A percentile compares a stretch with the other conserved stretches of the same genome.
Conservation (phyloP, 2,329 filamentous ascomycete species). For the Helotiales sp. region DNA sequence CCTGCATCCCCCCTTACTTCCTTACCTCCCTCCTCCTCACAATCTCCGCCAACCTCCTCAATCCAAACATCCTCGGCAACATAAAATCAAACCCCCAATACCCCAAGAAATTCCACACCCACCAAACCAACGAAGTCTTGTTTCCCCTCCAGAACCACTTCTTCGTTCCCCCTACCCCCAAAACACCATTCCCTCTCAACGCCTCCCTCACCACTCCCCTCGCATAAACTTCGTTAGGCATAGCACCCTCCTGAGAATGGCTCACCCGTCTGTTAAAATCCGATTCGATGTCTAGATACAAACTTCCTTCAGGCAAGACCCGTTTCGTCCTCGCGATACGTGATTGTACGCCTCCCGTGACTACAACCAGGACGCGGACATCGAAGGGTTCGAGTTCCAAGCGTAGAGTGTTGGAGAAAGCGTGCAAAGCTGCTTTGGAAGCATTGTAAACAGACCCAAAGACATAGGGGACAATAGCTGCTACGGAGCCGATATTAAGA, state of each 20-base stretch:
- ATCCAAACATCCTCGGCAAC: slow-evolving; percentile 30
- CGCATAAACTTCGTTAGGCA: slow-evolving; percentile 27
- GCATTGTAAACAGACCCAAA: slow-evolving; percentile 91
- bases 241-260: slow-evolving; percentile 29
- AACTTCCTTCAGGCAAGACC: slow-evolving; percentile 14
- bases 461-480: slow-evolving; percentile 76
- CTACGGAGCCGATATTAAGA: slow-evolving; percentile 31
- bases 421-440: slow-evolving; percentile 70
- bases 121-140: slow-evolving; percentile 21
- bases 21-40: slow-evolving; percentile 9
- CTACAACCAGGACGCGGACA: slow-evolving; percentile 29
- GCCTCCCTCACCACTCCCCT: slow-evolving; percentile 28
- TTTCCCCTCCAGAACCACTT: slow-evolving; percentile 31
- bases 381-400: slow-evolving; percentile 31
- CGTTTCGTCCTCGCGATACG: slow-evolving; percentile 23
- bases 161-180: slow-evolving; percentile 11
- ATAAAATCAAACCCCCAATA: slow-evolving; percentile 28
- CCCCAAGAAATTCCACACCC: slow-evolving; percentile 22
- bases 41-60: slow-evolving; percentile 21
- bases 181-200: slow-evolving; percentile 18
- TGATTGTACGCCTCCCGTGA: slow-evolving; percentile 28
- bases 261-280: slow-evolving; percentile 22
- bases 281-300: slow-evolving; percentile 26
- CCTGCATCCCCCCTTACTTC: no score
- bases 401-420: slow-evolving; percentile 25